Evolutionary conservation across 139 green algal genomes (phyloP).

Genomic region (Chlorella sp.): DNA sequence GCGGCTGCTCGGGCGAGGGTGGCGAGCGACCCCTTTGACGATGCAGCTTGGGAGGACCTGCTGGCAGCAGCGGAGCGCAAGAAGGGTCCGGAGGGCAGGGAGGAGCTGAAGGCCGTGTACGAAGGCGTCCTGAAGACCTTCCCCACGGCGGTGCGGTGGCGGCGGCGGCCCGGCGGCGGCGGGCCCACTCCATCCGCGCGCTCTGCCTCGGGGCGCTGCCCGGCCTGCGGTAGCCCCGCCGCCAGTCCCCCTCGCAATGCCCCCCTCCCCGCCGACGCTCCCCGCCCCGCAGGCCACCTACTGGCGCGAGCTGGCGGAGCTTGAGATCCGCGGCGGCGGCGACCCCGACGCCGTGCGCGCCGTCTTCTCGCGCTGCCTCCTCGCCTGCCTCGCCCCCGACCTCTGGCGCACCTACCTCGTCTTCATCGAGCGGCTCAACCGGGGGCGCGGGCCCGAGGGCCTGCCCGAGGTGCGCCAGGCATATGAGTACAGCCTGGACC

Average conservation of each 20-base stretch:
- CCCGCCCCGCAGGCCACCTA: constrained; percentile 45
- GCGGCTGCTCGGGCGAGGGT: constrained; percentile 6
- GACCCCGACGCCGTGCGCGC: constrained; percentile 52
- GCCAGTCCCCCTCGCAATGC: neutral
- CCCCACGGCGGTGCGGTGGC: constrained; percentile 60
- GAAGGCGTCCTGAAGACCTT: constrained; percentile 70
- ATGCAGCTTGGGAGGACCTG: constrained; percentile 35
- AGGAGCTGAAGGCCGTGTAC: constrained; percentile 43
- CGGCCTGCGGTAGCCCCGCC: neutral
- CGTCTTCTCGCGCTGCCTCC: constrained; percentile 85
- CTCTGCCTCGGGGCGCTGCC: neutral
- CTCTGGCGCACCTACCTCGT: constrained; percentile 83
- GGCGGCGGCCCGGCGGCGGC: no score
- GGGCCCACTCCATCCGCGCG: neutral
- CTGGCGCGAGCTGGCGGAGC: constrained; percentile 71
- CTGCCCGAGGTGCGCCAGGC: constrained; percentile 72
- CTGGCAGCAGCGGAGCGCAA: constrained; percentile 17
- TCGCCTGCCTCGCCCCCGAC: constrained; percentile 71
- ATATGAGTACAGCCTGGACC: constrained; percentile 88
- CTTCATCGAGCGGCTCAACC: constrained; percentile 78
- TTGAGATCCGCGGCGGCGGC: constrained; percentile 48
- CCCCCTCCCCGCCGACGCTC: neutral
- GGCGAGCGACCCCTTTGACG: constrained; percentile 25
- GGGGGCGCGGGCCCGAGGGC: constrained; percentile 50
- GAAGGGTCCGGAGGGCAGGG: neutral